Evolutionary conservation across 306 rosid genomes (phyloP).

Genomic region (Pachyrhizus erosus): DNA sequence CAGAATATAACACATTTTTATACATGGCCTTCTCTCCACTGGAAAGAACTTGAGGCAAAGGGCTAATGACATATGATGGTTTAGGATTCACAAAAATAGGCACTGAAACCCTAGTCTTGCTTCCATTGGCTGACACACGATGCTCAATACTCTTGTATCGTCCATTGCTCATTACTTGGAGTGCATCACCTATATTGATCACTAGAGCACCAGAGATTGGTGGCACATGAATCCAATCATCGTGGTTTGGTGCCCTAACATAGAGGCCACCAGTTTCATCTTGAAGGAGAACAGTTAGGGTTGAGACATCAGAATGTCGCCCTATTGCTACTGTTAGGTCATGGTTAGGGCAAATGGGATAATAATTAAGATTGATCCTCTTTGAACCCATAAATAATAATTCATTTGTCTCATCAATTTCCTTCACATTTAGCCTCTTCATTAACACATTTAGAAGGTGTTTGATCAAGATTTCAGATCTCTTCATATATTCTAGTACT

Average conservation of each 20-base stretch:
- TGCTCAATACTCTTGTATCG: constrained; percentile 69
- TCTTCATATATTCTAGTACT: constrained; percentile 62
- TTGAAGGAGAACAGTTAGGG: constrained; percentile 64
- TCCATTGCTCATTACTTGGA: constrained; percentile 74
- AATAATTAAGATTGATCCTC: constrained; percentile 62
- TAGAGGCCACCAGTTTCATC: constrained; percentile 68
- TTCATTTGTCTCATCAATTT: constrained; percentile 49
- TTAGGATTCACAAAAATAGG: constrained; percentile 68
- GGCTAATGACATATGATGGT: constrained; percentile 48
- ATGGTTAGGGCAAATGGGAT: constrained; percentile 64
- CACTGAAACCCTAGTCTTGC: constrained; percentile 54
- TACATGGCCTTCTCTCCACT: constrained; percentile 54
- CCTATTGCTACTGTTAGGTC: constrained; percentile 61
- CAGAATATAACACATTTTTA: constrained; percentile 56
- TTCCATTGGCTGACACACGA: constrained; percentile 56
- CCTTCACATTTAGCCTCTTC: constrained; percentile 50
- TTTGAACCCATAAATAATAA: constrained; percentile 57
- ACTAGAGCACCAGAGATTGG: constrained; percentile 59
- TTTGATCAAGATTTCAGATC: constrained; percentile 45
- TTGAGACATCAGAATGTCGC: constrained; percentile 67
- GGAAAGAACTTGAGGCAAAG: constrained; percentile 55
- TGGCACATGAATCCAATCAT: constrained; percentile 57
- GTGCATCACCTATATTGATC: constrained; percentile 67
- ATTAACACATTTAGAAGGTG: constrained; percentile 47
- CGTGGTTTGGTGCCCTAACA: constrained; percentile 7